Evolutionary conservation across 2,329 filamentous ascomycete species (phyloP), one percentile per base, ranked within the genome.

Genomic region (Cordyceps pruinosa): DNA sequence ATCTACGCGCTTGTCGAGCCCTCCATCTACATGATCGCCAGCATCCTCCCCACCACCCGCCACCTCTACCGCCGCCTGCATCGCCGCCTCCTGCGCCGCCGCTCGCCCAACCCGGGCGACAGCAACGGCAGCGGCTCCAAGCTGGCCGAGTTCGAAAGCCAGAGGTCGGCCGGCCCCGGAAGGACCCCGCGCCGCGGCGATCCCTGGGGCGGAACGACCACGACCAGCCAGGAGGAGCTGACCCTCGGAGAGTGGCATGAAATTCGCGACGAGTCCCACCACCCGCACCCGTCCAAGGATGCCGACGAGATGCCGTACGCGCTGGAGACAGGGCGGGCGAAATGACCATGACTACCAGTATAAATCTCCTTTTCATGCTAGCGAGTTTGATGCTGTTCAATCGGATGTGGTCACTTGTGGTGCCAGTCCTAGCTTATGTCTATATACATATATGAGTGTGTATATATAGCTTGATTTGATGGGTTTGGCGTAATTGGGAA

Each of bases 1-100:
- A 57, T 59, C 10, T 59, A 59, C 49, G 54, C 58, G 17, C 58
- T 59, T 37, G 58, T 59, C 58, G 58, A 59, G 41, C 58, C 58
- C 21, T 57, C 54, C 15, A 59, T 57, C 26, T 59, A 59, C 53
- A 59, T 59, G 58, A 57, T 59, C 32, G 58, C 58, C 9, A 59
- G 58, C 21, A 59, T 59, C 26, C 35, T 59, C 5, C 58, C 58
- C 15, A 59, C 58, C 5, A 54, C 58, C 13, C 48, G 58, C 9
- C 58, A 59, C 32, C 44, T 59, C 17, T 44, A 44, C 42, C 54
- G 58, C 15, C 54, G 54, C n/a, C 3, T 56, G 34, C 53, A 34
- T n/a, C 34, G 49, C 3, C 35, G 28, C 13, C 13, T 41, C 13
- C 13, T 41, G 49, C 26, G 49, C 13, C 32, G 35, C 32, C 25